A percentile compares a stretch with the other conserved stretches of the same genome.
phyloP scores from a whole-genome alignment of 75 land plant genomes.

The Picea glauca region DNA sequence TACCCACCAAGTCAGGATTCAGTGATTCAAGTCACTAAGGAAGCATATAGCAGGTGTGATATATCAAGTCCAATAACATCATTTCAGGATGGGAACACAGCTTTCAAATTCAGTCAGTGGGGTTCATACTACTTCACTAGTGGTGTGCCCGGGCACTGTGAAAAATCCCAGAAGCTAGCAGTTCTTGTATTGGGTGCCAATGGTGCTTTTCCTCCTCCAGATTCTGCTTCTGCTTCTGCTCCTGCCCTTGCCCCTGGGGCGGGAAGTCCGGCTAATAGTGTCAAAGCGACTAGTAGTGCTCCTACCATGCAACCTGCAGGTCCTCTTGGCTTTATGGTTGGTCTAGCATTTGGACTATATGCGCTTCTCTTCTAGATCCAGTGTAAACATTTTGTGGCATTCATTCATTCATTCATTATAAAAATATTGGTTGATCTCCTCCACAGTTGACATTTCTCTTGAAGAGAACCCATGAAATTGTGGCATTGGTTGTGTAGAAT shows the following conservation, averaged over 20 bases:
- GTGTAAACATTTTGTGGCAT: no score
- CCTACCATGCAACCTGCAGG: neutral
- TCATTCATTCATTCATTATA: no score
- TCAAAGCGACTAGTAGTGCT: neutral
- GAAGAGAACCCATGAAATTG: neutral
- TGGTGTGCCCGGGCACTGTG: slow-evolving; percentile 48
- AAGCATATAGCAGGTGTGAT: slow-evolving; percentile 39
- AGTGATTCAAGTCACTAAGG: slow-evolving; percentile 50
- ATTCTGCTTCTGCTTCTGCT: slow-evolving; percentile 5
- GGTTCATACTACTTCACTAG: slow-evolving; percentile 61
- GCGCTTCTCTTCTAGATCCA: neutral
- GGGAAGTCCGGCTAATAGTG: neutral
- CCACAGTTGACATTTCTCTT: neutral
- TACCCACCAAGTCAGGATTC: slow-evolving; percentile 79
- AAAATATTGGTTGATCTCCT: no score
- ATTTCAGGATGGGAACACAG: slow-evolving; percentile 60
- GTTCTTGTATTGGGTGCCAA: slow-evolving; percentile 29
- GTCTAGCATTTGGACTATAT: neutral
- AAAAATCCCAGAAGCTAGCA: slow-evolving; percentile 51
- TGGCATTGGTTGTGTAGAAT: neutral
- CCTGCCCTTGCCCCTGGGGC: slow-evolving; percentile 15
- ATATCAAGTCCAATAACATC: slow-evolving; percentile 42
- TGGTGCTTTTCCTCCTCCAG: slow-evolving; percentile 17
- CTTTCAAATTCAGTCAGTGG: slow-evolving; percentile 37
- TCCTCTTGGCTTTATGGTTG: neutral